Conservation (phyloP, 2,329 filamentous ascomycete genomes). For the Mollisiaceae sp. region DNA sequence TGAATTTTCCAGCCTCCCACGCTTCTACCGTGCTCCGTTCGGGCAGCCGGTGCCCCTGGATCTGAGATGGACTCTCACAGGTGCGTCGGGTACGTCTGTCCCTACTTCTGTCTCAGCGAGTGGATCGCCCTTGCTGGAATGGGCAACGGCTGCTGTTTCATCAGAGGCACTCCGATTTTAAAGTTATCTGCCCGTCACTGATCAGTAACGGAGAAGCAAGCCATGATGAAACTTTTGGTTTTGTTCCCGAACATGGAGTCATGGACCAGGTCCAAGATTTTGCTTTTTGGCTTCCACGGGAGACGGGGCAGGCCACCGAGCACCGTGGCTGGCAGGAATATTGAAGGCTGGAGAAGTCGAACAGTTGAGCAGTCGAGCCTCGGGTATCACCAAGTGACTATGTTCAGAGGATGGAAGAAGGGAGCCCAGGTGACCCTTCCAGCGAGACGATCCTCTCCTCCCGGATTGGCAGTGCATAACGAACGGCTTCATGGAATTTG, state of each 20-base stretch:
- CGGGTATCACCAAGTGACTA: not conserved
- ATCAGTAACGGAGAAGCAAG: not conserved
- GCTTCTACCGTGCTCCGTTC: slow-evolving; percentile 9
- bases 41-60: slow-evolving; percentile 12
- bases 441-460: slow-evolving; percentile 10
- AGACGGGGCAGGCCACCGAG: not conserved
- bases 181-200: slow-evolving; percentile 2
- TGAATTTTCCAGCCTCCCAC: slow-evolving; percentile 2
- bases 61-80: not conserved
- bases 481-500: slow-evolving; percentile 6
- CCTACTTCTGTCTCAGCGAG: slow-evolving; percentile 10
- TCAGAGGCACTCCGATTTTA: not conserved
- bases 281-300: not conserved
- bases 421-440: not conserved
- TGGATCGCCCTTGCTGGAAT: slow-evolving; percentile 8
- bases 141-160: slow-evolving; percentile 23
- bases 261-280: too few species aligned
- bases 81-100: not conserved
- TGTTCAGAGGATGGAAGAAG: not conserved
- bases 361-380: not conserved
- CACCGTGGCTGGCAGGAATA: not conserved
- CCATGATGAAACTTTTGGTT: slow-evolving; percentile 13
- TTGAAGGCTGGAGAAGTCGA: not conserved
- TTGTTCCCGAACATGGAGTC: not conserved
- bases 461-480: slow-evolving; percentile 27